Evolutionary conservation across 2,329 filamentous ascomycete species (phyloP).

Genomic region (Fusarium avenaceum): DNA sequence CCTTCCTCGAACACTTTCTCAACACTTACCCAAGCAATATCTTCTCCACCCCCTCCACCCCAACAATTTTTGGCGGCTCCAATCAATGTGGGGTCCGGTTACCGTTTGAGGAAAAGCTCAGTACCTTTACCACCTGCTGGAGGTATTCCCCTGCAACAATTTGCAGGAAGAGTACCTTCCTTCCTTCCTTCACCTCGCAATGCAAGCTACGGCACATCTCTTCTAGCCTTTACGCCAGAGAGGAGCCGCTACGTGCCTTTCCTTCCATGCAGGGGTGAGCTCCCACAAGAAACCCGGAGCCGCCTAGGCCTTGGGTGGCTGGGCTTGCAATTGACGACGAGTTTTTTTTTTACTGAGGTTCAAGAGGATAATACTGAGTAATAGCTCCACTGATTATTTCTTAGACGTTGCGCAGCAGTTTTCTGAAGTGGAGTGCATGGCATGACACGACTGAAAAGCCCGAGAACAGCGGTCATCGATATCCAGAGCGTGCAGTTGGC

Average conservation of each 20-base stretch:
- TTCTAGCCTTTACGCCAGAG: slow-evolving; percentile 34
- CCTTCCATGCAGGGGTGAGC: slow-evolving; percentile 43
- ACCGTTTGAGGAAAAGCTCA: slow-evolving; percentile 26
- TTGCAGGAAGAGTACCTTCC: neutral
- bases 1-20: slow-evolving; percentile 42
- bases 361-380: neutral
- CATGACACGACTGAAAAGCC: slow-evolving; percentile 5
- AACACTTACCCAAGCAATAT: slow-evolving; percentile 20
- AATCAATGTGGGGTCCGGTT: slow-evolving; percentile 37
- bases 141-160: slow-evolving; percentile 9
- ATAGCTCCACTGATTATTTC: slow-evolving; percentile 23
- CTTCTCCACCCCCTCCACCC: slow-evolving; percentile 47
- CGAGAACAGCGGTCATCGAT: slow-evolving; percentile 12
- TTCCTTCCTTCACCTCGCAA: slow-evolving; percentile 6
- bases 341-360: slow-evolving; percentile 8
- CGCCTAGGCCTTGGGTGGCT: slow-evolving; percentile 31
- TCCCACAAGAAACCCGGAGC: slow-evolving; percentile 31
- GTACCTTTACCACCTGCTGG: neutral
- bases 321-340: slow-evolving; percentile 4
- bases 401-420: slow-evolving; percentile 13
- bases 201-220: slow-evolving; percentile 28
- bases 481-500: slow-evolving; percentile 1
- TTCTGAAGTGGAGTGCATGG: slow-evolving; percentile 1
- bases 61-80: slow-evolving; percentile 50
- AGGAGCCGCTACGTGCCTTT: slow-evolving; percentile 14